Conservation (phyloP, 306 rosid species). For the Citrullus amarus region DNA sequence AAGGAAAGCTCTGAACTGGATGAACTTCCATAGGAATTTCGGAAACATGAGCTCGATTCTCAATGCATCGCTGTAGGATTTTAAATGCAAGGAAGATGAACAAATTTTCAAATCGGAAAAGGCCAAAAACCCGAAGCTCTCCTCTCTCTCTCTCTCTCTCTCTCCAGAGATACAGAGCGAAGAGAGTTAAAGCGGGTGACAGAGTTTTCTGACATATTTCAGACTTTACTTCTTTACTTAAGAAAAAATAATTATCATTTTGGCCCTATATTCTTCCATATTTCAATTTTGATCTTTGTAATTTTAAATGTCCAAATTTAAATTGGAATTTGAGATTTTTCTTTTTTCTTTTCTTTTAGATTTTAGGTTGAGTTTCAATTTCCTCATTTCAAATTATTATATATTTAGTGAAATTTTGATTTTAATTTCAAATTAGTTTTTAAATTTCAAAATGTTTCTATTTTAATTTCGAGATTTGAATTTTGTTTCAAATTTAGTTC, state of each 20-base stretch:
- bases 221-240: neutral
- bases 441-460: too few species aligned
- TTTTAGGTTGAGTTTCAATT: too few species aligned
- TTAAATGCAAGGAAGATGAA: neutral
- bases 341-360: too few species aligned
- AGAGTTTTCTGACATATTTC: conserved; percentile 30
- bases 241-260: neutral
- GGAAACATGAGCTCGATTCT: conserved; percentile 6
- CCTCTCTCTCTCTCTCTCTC: neutral
- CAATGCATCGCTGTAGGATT: neutral
- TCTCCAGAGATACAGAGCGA: neutral
- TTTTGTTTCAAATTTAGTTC: too few species aligned
- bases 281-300: too few species aligned
- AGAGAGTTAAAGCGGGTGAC: conserved; percentile 23
- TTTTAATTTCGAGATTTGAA: too few species aligned
- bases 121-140: neutral
- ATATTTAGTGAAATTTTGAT: too few species aligned
- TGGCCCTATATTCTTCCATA: too few species aligned
- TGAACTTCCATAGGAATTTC: conserved; percentile 8
- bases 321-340: too few species aligned
- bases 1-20: neutral
- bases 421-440: too few species aligned
- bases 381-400: too few species aligned
- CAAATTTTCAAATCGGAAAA: neutral
- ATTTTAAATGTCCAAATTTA: too few species aligned